Base-by-base conservation (phyloP, 2,329 filamentous ascomycete genomes). In the Ciborinia camelliae region DNA sequence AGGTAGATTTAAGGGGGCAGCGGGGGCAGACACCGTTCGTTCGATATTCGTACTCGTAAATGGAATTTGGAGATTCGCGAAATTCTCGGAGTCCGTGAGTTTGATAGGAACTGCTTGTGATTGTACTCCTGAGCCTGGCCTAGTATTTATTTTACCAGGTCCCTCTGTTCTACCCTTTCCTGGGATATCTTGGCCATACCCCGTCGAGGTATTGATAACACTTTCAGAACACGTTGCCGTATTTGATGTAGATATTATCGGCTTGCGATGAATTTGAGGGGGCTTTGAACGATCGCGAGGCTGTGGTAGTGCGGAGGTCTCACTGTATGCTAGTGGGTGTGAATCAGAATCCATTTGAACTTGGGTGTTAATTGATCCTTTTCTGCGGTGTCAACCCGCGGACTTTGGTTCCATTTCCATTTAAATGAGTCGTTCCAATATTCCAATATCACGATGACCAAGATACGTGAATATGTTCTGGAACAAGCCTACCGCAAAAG, bases 261-360 rank as follows among this genome's bases (percentile, higher is more conserved):
- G 62, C 52, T 64, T 64, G 14, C 62, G 62, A 20, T 32, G n/a
- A 23, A 64, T 28, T 45, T 26, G 62, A 32, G 53, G 48, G 18
- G 51, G 41, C 10, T 61, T 53, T 23, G 35, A 23, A 32, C 18
- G 54, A 23, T 58, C 20, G 47, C 12, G 32, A 39, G 15, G 45
- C 20, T 7, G 47, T 26, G 48, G 32, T 39, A 43, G 2, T 23
- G 32, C 23, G 14, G 23, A 53, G 28, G 47, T 41, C 20, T 65
- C 63, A 57, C 47, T 41, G 35, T 68, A 62, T 32, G 59, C 32
- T 23, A 62, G 59, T 23, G 66, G 62, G 14, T 41, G 14, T 30
- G 32, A 32, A 52, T 62, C 30, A 43, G 30, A 26, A 39, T 61
- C 51, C 57, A 66, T 63, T 39, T 26, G 32, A n/a, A 10, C 26